Percentiles rank a stretch among this genome's conserved stretches.
Evolutionary conservation across 768 basidiomycete genomes (phyloP).

Genomic region (Mycena alexandri): DNA sequence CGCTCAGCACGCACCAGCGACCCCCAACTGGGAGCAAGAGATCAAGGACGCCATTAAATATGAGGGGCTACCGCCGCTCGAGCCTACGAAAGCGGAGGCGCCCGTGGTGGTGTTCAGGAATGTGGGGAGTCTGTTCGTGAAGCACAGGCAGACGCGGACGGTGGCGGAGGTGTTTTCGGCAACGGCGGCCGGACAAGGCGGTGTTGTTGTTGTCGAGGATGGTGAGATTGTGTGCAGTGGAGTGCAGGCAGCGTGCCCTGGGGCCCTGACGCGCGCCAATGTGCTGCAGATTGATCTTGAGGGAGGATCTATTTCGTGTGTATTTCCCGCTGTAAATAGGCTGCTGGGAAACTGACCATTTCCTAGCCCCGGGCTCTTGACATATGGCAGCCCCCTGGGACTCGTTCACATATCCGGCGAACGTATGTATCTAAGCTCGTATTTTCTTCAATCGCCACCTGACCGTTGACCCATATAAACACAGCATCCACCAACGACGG

Average conservation of each 20-base stretch:
- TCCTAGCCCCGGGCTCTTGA: constrained; percentile 24
- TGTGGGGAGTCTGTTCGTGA: constrained; percentile 31
- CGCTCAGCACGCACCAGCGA: constrained; percentile 64
- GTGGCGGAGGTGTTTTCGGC: constrained; percentile 17
- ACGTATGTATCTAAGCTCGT: constrained; percentile 64
- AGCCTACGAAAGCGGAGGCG: constrained; percentile 6
- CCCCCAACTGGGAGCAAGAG: constrained; percentile 75
- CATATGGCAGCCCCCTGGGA: constrained; percentile 35
- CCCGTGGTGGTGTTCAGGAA: constrained; percentile 32
- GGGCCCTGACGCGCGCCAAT: constrained; percentile 11
- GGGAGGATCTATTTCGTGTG: constrained; percentile 33
- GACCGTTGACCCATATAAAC: constrained; percentile 51
- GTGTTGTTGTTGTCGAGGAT: constrained; percentile 23
- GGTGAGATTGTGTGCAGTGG: constrained; percentile 31
- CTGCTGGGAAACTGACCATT: background rate
- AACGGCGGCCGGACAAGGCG: background rate
- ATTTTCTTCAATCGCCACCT: constrained; percentile 66
- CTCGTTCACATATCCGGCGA: constrained; percentile 57
- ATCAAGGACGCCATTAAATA: constrained; percentile 68
- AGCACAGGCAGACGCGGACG: background rate
- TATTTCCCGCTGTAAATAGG: background rate
- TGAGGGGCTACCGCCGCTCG: constrained; percentile 75
- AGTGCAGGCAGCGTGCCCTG: background rate
- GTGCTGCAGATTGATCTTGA: constrained; percentile 26
- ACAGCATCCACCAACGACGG: constrained; percentile 81